Conservation (phyloP, 2,329 filamentous ascomycete genomes). For the Pseudocercospora cruenta region DNA sequence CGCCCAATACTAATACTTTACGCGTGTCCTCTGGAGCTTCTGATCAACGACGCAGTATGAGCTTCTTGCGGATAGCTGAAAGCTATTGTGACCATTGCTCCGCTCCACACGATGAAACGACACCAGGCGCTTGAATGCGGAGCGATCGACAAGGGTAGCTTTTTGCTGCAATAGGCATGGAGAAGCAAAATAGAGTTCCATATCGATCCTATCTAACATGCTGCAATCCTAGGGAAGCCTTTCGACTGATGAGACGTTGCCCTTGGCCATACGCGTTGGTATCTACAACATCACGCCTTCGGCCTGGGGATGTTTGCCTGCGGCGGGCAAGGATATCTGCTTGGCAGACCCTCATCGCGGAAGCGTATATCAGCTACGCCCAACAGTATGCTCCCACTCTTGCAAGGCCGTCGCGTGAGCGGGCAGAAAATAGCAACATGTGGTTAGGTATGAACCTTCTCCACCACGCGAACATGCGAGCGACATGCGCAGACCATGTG, state of each 20-base stretch:
- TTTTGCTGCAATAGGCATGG: not conserved
- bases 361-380: not conserved
- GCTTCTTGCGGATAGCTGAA: not conserved
- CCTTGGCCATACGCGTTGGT: not conserved
- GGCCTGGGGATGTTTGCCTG: not conserved
- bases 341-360: not conserved
- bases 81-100: not conserved
- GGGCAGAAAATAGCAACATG: slow-evolving; percentile 5
- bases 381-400: not conserved
- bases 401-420: not conserved
- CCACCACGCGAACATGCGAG: not conserved
- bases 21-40: too few species aligned
- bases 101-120: not conserved
- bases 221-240: not conserved
- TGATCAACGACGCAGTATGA: too few species aligned
- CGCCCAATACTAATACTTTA: too few species aligned
- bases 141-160: slow-evolving; percentile 5
- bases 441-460: slow-evolving; percentile 7
- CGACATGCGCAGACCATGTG: not conserved
- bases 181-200: not conserved
- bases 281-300: not conserved
- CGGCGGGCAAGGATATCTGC: slow-evolving; percentile 1
- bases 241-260: not conserved
- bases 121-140: not conserved
- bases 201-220: slow-evolving; percentile 1